Evolutionary conservation across 495 filamentous ascomycete species (phyloP).

Genomic region (Pseudotulostoma volvatum): DNA sequence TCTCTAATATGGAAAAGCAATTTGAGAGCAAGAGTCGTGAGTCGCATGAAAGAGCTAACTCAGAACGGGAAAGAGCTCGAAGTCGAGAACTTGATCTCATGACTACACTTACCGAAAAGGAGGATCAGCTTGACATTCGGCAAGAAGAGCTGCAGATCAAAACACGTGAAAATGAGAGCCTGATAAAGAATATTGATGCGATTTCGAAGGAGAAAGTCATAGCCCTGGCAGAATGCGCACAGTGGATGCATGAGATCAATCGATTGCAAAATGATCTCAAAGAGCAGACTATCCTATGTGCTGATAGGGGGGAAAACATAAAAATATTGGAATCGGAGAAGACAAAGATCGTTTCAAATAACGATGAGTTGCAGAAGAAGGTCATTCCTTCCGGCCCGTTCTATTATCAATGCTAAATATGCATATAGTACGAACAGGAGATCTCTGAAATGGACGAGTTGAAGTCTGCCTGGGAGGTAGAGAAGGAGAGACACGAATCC

Average conservation of each 20-base stretch:
- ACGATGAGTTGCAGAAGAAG: slow-evolving; percentile 12
- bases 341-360: slow-evolving; percentile 8
- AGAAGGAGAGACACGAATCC: slow-evolving; percentile 9
- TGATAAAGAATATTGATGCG: slow-evolving; percentile 8
- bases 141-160: slow-evolving; percentile 12
- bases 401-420: not conserved
- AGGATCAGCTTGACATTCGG: slow-evolving; percentile 27
- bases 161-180: slow-evolving; percentile 9
- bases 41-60: slow-evolving; percentile 10
- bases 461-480: slow-evolving; percentile 8
- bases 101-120: slow-evolving; percentile 29
- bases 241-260: slow-evolving; percentile 10
- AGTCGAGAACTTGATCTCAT: slow-evolving; percentile 27
- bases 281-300: slow-evolving; percentile 5
- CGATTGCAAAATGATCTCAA: slow-evolving; percentile 8
- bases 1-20: slow-evolving; percentile 11
- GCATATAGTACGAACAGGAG: slow-evolving; percentile 11
- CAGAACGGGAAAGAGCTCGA: slow-evolving; percentile 18
- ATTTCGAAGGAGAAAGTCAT: slow-evolving; percentile 9
- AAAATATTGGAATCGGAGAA: slow-evolving; percentile 10
- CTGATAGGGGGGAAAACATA: slow-evolving; percentile 16
- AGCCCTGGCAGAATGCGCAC: slow-evolving; percentile 4
- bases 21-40: slow-evolving; percentile 13
- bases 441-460: slow-evolving; percentile 11
- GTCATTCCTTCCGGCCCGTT: slow-evolving; percentile 8